Evolutionary conservation across 208 protist genomes (phyloP), one percentile per base, ranked within the genome.

Genomic region (Giardia duodenalis): DNA sequence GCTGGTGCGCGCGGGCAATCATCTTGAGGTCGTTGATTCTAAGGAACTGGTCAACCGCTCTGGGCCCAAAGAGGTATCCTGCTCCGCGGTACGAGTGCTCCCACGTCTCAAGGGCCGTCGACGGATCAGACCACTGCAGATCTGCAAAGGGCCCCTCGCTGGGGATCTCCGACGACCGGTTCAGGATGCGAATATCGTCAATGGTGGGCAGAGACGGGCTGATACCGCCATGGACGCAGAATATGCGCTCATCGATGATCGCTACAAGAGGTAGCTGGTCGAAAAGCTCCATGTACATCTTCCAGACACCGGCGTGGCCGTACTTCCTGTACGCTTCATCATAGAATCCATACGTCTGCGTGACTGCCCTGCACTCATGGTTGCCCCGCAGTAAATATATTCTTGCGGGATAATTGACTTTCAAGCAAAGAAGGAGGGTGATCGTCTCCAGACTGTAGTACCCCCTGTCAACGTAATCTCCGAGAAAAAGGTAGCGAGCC

Each of bases 191-290:
- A 1, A 99, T 98, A 93, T 98, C 95, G 87, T 98, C 96, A 57
- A 99, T 94, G 3, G 96, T 96, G 92, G 97, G 95, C 0, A 98
- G 93, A 1, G 95, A 97, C 2, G 98, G 98, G 2, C 96, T 98
- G 39, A 99, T 94, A 87, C 95, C 95, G 86, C 97, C 97, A 93
- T 98, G 97, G 0, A 98, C 96, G 94, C 97, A 98, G 94, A 98
- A 98, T 39, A 99, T 97, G 47, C 97, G 96, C 47, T 97, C 97
- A 93, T 98, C 97, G 48, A 99, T 97, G 0, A 99, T 94, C 1
- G 98, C 98, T 4, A 97, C 97, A n/a, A 99, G 94, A 42, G 97
- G 97, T 2, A 99, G 94, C 94, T 97, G 98, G 93, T 99, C 97
- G 94, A 99, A 99, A 4, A 99, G 95, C 92, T 99, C 97, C 39